Evolutionary conservation across 2,329 filamentous ascomycete species (phyloP).

Genomic region (Fusarium torreyae): DNA sequence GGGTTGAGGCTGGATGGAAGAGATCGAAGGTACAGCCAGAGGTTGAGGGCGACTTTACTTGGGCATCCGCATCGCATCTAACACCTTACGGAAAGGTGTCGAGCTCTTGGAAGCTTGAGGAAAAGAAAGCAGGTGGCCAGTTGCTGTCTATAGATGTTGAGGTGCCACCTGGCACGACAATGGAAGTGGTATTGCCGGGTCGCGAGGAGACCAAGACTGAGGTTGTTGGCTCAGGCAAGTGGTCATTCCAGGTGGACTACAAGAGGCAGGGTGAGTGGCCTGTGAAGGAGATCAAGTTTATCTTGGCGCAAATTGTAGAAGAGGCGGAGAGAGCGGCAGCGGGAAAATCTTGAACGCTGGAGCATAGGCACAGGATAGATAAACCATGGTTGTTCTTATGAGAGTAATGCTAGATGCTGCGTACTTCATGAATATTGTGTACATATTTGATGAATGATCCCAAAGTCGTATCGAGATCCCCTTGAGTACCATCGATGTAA

Average conservation of each 20-base stretch:
- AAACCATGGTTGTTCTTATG: no score
- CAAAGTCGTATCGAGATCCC: not conserved
- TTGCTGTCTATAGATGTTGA: constrained; percentile 29
- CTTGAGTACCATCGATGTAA: not conserved
- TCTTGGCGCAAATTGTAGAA: constrained; percentile 5
- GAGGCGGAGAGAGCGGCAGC: not conserved
- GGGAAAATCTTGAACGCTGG: not conserved
- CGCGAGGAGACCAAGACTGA: constrained; percentile 18
- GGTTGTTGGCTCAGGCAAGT: constrained; percentile 37
- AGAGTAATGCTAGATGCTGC: no score
- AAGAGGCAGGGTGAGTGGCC: constrained; percentile 19
- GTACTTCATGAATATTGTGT: no score
- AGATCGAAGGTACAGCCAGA: constrained; percentile 36
- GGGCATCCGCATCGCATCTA: constrained; percentile 37
- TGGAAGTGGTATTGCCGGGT: constrained; percentile 42
- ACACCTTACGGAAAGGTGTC: constrained; percentile 46
- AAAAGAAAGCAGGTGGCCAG: constrained; percentile 18
- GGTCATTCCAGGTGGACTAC: constrained; percentile 28
- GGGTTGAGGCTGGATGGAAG: constrained; percentile 48
- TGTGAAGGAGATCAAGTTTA: constrained; percentile 28
- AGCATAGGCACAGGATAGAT: no score
- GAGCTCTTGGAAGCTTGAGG: constrained; percentile 36
- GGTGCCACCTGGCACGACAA: constrained; percentile 35
- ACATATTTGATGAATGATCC: no score
- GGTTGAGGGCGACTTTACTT: constrained; percentile 40